A percentile compares a stretch with the other conserved stretches of the same genome.
Conservation (phyloP, 2,329 filamentous ascomycete genomes). For the Cercospora janseana region DNA sequence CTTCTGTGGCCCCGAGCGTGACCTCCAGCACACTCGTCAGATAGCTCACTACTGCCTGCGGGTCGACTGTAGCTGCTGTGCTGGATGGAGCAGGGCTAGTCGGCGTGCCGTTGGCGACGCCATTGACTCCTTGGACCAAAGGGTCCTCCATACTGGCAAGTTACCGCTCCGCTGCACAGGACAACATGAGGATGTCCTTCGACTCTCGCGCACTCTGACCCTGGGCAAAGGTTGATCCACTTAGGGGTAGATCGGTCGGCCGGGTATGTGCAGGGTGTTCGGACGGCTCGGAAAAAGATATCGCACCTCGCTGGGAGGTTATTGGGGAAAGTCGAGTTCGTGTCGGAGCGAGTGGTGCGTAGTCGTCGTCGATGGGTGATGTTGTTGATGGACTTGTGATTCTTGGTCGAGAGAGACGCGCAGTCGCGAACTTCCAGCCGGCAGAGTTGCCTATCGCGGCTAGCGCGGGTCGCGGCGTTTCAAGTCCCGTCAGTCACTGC, state of each 20-base stretch:
- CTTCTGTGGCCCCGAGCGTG: slow-evolving; percentile 55
- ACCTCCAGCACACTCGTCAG: slow-evolving; percentile 49
- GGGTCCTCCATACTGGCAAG: slow-evolving; percentile 40
- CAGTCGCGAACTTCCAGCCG: not conserved
- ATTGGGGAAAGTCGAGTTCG: not conserved
- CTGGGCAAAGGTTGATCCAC: slow-evolving; percentile 4
- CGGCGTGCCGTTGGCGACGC: slow-evolving; percentile 35
- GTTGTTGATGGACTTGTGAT: slow-evolving; percentile 5
- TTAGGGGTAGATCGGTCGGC: slow-evolving; percentile 5
- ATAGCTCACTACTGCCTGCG: slow-evolving; percentile 50
- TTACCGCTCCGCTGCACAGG: slow-evolving; percentile 8
- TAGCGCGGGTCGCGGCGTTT: slow-evolving; percentile 1
- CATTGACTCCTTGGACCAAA: slow-evolving; percentile 38
- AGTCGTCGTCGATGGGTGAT: slow-evolving; percentile 1
- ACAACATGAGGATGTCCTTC: slow-evolving; percentile 7
- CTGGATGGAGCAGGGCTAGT: slow-evolving; percentile 28
- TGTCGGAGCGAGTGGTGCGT: slow-evolving; percentile 3
- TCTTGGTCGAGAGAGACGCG: slow-evolving; percentile 4
- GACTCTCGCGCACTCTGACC: not conserved
- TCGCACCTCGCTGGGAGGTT: not conserved
- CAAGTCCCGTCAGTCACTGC: too few species aligned
- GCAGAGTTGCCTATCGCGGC: not conserved
- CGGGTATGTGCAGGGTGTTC: not conserved
- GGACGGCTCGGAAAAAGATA: not conserved
- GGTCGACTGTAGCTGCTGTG: slow-evolving; percentile 40